phyloP scores from a whole-genome alignment of 495 filamentous ascomycete genomes.

The Aspergillus hancockii region DNA sequence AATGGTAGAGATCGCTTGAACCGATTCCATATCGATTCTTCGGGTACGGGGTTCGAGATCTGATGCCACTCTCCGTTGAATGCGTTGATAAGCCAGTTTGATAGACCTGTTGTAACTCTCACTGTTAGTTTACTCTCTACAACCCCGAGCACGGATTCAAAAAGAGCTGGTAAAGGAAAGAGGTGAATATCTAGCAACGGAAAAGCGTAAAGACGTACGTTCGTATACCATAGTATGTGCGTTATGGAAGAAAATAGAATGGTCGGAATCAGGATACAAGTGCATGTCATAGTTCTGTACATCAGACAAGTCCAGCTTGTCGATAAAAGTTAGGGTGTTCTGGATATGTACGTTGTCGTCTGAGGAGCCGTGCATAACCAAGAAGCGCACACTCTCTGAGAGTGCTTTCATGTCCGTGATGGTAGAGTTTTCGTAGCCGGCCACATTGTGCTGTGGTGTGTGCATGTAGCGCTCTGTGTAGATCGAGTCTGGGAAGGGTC shows the following conservation, averaged over 20 bases:
- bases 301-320: conserved; percentile 78
- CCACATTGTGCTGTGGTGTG: conserved; percentile 76
- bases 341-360: conserved; percentile 98
- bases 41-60: conserved; percentile 67
- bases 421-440: conserved; percentile 73
- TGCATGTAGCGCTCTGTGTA: conserved; percentile 98
- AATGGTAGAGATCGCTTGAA: conserved; percentile 25
- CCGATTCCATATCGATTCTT: conserved; percentile 31
- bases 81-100: conserved; percentile 92
- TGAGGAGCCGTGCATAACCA: conserved; percentile 90
- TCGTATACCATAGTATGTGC: conserved; percentile 93
- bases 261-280: conserved; percentile 94
- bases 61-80: conserved; percentile 96
- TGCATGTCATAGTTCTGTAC: conserved; percentile 97
- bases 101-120: conserved; percentile 62
- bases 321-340: conserved; percentile 82
- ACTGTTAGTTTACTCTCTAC: conserved; percentile 20
- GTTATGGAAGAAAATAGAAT: conserved; percentile 93
- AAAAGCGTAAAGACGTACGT: conserved; percentile 59
- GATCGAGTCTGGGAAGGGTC: conserved; percentile 66
- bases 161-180: not conserved
- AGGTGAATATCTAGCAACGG: not conserved
- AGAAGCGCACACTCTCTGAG: conserved; percentile 73
- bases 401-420: conserved; percentile 73
- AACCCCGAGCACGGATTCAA: conserved; percentile 9